These are phyloP conservation scores for Paxillus rubicundulus DNA, from an alignment of 768 basidiomycete species.

Conservation along the genomic window DNA sequence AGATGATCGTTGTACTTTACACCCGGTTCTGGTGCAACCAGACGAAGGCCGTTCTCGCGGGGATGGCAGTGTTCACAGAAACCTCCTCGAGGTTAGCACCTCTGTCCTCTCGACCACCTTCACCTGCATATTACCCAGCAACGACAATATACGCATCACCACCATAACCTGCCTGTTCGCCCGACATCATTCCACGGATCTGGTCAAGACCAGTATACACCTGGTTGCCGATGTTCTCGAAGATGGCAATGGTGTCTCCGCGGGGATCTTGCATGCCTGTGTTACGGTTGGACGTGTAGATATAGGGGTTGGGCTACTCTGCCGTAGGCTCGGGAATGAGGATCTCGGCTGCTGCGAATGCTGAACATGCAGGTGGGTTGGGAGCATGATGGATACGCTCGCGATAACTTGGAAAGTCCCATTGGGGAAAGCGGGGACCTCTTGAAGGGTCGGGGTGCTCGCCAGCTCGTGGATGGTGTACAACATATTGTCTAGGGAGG, in stretches of 20 bases:
- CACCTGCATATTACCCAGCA: conserved; percentile 52
- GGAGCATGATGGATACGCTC: conserved; percentile 48
- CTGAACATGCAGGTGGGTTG: conserved; percentile 36
- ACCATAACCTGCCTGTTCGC: conserved; percentile 38
- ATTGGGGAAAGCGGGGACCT: conserved; percentile 44
- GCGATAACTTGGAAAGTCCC: conserved; percentile 51
- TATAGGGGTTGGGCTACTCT: conserved; percentile 49
- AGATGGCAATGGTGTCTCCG: conserved; percentile 66
- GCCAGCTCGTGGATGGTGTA: conserved; percentile 56
- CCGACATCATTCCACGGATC: conserved; percentile 65
- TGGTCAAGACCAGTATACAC: conserved; percentile 64
- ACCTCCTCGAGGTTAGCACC: conserved; percentile 49
- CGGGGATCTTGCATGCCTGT: conserved; percentile 47
- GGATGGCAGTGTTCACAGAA: conserved; percentile 51
- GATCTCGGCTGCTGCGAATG: conserved; percentile 59
- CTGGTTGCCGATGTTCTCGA: conserved; percentile 48
- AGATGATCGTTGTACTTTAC: background rate
- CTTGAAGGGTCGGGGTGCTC: conserved; percentile 57
- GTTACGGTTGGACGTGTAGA: conserved; percentile 72
- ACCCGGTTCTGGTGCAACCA: conserved; percentile 26
- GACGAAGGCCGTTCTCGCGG: conserved; percentile 51
- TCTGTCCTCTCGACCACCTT: conserved; percentile 54
- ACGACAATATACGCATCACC: conserved; percentile 56
- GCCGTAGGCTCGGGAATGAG: conserved; percentile 50
- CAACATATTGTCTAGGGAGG: conserved; percentile 43